Conservation (phyloP, 352 stramenopile genomes). For the Globisporangium canariense region DNA sequence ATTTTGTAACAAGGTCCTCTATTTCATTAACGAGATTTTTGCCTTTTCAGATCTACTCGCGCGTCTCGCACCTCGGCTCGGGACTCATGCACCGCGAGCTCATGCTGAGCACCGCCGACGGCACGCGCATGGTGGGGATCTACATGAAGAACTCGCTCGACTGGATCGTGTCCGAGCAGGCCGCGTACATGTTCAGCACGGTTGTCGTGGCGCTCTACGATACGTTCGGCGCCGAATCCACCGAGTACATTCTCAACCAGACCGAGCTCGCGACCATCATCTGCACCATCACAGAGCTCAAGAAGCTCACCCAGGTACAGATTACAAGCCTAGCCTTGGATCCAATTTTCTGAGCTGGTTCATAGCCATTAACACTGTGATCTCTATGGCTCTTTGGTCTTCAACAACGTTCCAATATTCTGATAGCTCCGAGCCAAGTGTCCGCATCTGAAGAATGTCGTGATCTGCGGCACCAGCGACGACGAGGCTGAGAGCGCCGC, state of each 20-base stretch:
- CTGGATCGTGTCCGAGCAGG: constrained; percentile 93
- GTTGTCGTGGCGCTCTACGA: constrained; percentile 73
- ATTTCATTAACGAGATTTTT: background rate
- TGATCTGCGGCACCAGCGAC: constrained; percentile 38
- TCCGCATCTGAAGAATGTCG: constrained; percentile 42
- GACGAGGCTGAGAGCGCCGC: constrained; percentile 35
- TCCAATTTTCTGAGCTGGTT: too few relatives aligned
- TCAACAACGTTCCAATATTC: background rate
- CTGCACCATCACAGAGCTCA: constrained; percentile 53
- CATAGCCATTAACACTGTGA: background rate
- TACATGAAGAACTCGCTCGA: constrained; percentile 97
- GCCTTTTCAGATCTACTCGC: constrained; percentile 20
- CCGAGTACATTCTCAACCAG: constrained; percentile 76
- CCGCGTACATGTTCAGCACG: constrained; percentile 39
- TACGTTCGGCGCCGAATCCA: constrained; percentile 67
- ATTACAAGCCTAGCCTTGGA: background rate
- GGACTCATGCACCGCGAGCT: constrained; percentile 48
- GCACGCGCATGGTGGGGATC: constrained; percentile 77
- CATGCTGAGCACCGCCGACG: constrained; percentile 21
- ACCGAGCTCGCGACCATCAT: constrained; percentile 64
- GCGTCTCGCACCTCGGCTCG: constrained; percentile 32
- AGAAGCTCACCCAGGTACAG: constrained; percentile 37
- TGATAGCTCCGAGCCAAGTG: constrained; percentile 33
- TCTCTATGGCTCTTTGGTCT: background rate
- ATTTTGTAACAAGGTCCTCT: background rate